Evolutionary conservation across 805 yeast species (phyloP), one percentile per base, ranked within the genome.

Genomic region (Huiozyma sinensis): DNA sequence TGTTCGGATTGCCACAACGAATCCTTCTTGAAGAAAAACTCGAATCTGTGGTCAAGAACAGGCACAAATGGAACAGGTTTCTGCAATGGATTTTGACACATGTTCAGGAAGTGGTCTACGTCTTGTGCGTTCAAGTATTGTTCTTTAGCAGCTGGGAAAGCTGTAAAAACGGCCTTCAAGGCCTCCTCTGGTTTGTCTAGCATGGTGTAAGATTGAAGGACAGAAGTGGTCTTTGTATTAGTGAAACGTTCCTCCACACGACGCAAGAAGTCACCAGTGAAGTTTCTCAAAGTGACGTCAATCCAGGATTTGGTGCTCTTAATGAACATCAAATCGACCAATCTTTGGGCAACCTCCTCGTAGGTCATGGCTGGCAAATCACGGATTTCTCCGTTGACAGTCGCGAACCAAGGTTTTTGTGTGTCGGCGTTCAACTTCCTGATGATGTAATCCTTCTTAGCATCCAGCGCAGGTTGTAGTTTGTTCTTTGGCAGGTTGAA

Each of bases 51-150:
- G 62, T 92, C 95, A 64, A 92, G 75, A 17, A 86, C 83, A 42
- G 99, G 99, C 56, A 92, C 89, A 56, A 92, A 92, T 51, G 98
- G 98, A 62, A 88, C 96, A 32, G 99, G 99, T 70, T 92, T 92
- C 71, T 90, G 97, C 48, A 68, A 60, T 55, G 95, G 95, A 60
- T 79, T 79, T 52, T 79, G 73, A 63, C 95, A 85, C 57, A 82
- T 72, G 64, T 78, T 77, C 67, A 92, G 75, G 76, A 92, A 92
- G 75, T 70, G 84, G 66, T 92, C 97, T 66, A 83, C 79, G 71
- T 92, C 99, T 70, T 89, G 96, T 63, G 94, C 95, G 59, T 85
- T 86, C 63, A 92, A 73, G 62, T 88, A 77, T 70, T 92, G 98
- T 36, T 72, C 70, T 57, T 71, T 76, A 38, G 95, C 88, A 32